phyloP scores from a whole-genome alignment of 2,329 filamentous ascomycete species.

The Colletotrichum australisinense region DNA sequence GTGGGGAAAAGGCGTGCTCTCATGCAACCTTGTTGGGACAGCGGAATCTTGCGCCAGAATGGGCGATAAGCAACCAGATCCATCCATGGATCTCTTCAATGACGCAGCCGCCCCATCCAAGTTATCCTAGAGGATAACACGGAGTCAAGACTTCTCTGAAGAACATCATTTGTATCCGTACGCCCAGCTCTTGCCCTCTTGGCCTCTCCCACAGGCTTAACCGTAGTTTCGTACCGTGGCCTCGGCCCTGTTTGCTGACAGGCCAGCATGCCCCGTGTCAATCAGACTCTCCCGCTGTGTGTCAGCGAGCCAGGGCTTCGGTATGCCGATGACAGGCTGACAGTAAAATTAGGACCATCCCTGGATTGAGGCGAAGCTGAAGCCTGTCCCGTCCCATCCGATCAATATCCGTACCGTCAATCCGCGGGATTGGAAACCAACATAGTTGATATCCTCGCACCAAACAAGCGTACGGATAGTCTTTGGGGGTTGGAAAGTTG shows the following conservation, averaged over 20 bases:
- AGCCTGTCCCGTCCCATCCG: constrained; percentile 20
- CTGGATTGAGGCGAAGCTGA: constrained; percentile 26
- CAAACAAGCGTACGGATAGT: background rate
- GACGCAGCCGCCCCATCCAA: constrained; percentile 17
- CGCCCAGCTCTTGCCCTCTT: background rate
- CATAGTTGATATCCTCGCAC: background rate
- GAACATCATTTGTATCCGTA: background rate
- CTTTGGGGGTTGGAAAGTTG: no score
- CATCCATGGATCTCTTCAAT: background rate
- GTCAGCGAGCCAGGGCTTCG: constrained; percentile 23
- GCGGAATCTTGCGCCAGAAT: constrained; percentile 16
- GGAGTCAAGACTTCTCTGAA: background rate
- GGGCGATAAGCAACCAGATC: constrained; percentile 12
- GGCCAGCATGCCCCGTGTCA: background rate
- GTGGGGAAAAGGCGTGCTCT: constrained; percentile 30
- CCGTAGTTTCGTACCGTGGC: background rate
- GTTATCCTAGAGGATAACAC: background rate
- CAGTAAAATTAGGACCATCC: constrained; percentile 21
- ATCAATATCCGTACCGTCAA: background rate
- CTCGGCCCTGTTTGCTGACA: constrained; percentile 2
- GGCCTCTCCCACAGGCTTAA: background rate
- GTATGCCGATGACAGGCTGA: constrained; percentile 13
- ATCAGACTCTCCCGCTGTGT: background rate
- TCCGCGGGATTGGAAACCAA: background rate
- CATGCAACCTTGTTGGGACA: constrained; percentile 34